These are phyloP conservation scores for Russula earlei DNA, from an alignment of 768 basidiomycete species.

Conservation along the genomic window DNA sequence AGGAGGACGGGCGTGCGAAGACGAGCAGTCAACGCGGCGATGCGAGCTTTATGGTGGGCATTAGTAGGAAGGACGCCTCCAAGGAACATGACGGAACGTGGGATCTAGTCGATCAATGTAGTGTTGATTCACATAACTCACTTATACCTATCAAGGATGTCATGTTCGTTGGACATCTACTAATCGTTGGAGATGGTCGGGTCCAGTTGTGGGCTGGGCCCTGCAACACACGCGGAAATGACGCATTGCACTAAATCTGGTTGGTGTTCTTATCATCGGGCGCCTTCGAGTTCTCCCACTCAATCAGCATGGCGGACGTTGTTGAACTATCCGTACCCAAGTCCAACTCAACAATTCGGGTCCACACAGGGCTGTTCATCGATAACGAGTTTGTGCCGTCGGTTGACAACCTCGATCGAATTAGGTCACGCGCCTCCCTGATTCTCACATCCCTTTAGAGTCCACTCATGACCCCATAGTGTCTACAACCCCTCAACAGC, in stretches of 20 bases:
- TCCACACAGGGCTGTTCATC: slow-evolving; percentile 85
- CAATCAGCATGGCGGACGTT: slow-evolving; percentile 17
- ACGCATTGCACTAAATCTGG: no score
- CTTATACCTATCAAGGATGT: not conserved
- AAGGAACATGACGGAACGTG: slow-evolving; percentile 42
- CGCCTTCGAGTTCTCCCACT: not conserved
- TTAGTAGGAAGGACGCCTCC: slow-evolving; percentile 45
- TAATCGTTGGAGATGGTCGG: no score
- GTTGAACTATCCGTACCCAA: slow-evolving; percentile 24
- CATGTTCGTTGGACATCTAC: no score
- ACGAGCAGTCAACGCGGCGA: slow-evolving; percentile 55
- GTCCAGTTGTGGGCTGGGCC: no score
- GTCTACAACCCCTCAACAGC: slow-evolving; percentile 68
- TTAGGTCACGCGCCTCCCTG: slow-evolving; percentile 39
- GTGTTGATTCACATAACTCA: not conserved
- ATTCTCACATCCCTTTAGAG: not conserved
- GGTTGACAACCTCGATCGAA: slow-evolving; percentile 51
- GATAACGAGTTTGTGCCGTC: slow-evolving; percentile 84
- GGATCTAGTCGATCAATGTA: slow-evolving; percentile 25
- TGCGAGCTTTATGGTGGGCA: slow-evolving; percentile 61
- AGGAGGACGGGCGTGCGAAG: slow-evolving; percentile 58
- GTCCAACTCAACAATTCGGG: slow-evolving; percentile 34
- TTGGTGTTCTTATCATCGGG: no score
- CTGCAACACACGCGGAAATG: no score
- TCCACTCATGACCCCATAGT: slow-evolving; percentile 5